These are phyloP conservation scores for Guillardia theta DNA, from an alignment of 78 protist genomes.

Conservation along the genomic window DNA sequence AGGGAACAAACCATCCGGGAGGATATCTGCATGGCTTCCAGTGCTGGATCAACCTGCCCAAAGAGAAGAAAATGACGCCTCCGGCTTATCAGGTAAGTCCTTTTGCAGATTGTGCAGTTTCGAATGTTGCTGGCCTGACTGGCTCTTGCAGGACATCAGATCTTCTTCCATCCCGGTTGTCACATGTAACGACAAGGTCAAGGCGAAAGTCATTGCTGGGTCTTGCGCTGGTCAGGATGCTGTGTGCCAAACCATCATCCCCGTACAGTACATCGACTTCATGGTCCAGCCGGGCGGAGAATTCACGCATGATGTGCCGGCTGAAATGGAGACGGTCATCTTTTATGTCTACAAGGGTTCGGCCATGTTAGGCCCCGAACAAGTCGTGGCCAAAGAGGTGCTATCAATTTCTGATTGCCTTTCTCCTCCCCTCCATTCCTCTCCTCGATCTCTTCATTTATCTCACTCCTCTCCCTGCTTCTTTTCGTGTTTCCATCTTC, in stretches of 20 bases:
- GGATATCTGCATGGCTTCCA: conserved; percentile 45
- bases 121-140: not conserved
- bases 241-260: not conserved
- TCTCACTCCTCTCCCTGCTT: too few species aligned
- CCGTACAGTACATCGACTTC: not conserved
- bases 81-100: not conserved
- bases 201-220: not conserved
- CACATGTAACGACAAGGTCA: not conserved
- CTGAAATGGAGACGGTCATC: not conserved
- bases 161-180: not conserved
- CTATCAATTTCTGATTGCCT: too few species aligned
- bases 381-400: too few species aligned
- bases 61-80: not conserved
- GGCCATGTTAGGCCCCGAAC: too few species aligned
- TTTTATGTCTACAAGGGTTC: too few species aligned
- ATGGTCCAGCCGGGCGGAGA: not conserved
- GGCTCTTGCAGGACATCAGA: not conserved
- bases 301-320: not conserved
- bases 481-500: too few species aligned
- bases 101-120: not conserved
- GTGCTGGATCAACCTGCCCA: conserved; percentile 40
- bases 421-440: too few species aligned
- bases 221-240: not conserved
- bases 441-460: too few species aligned
- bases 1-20: conserved; percentile 43